phyloP scores from a whole-genome alignment of 495 filamentous ascomycete species.

The Podospora fimiseda region DNA sequence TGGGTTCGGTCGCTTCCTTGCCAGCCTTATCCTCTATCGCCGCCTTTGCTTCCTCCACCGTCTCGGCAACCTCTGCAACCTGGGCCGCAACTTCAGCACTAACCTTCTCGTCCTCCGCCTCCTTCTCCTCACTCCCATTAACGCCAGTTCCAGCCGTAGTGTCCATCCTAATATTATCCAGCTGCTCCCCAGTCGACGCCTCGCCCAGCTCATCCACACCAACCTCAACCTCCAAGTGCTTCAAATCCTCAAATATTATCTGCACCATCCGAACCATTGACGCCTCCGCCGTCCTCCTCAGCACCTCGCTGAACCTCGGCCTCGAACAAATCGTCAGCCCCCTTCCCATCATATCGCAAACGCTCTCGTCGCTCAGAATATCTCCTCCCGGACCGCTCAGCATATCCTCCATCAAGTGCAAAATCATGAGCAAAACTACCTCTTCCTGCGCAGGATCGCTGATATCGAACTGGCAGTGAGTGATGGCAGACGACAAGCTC shows the following conservation, averaged over 20 bases:
- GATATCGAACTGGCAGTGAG: conserved; percentile 95
- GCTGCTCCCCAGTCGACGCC: conserved; percentile 52
- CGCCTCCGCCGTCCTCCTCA: conserved; percentile 88
- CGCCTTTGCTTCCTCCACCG: conserved; percentile 9
- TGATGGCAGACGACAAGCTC: conserved; percentile 86
- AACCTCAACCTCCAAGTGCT: conserved; percentile 70
- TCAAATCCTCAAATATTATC: conserved; percentile 88
- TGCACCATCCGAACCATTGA: conserved; percentile 99
- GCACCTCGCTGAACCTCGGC: conserved; percentile 79
- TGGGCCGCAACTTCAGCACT: conserved; percentile 30
- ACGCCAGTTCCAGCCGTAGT: too few species aligned
- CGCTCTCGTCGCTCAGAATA: conserved; percentile 88
- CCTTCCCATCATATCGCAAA: conserved; percentile 99
- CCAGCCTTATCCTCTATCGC: conserved; percentile 25
- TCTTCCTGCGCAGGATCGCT: conserved; percentile 92
- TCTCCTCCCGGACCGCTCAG: conserved; percentile 87
- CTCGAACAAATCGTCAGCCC: conserved; percentile 97
- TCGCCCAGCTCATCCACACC: conserved; percentile 49
- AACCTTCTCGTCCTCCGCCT: conserved; percentile 16
- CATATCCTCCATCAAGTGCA: conserved; percentile 98
- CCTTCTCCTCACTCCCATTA: conserved; percentile 55
- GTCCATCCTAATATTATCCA: conserved; percentile 82
- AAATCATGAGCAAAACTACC: conserved; percentile 84
- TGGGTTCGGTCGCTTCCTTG: conserved; percentile 42
- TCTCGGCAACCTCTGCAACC: conserved; percentile 28